These are phyloP conservation scores for Lyophyllum decastes DNA, from an alignment of 768 basidiomycete genomes.

Conservation along the genomic window DNA sequence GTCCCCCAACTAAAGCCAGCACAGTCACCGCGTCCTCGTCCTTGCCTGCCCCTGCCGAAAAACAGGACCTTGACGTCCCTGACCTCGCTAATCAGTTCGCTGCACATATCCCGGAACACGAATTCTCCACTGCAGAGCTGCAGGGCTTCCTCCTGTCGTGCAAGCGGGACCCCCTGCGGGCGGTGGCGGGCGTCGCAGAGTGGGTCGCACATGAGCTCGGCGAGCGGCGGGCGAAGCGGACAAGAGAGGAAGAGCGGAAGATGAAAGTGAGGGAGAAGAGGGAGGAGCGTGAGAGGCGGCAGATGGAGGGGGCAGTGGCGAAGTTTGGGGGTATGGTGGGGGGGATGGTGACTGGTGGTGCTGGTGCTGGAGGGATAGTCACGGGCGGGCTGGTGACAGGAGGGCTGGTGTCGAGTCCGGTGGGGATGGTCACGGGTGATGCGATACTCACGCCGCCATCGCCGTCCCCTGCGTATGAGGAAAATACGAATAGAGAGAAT, in stretches of 20 bases:
- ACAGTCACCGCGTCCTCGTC: neutral
- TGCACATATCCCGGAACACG: constrained; percentile 40
- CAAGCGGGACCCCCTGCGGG: constrained; percentile 39
- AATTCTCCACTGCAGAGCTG: constrained; percentile 61
- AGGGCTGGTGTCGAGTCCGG: neutral
- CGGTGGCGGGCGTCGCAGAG: constrained; percentile 29
- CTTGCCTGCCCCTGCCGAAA: constrained; percentile 1
- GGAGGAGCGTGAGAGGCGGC: constrained; percentile 23
- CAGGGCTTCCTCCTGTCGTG: constrained; percentile 57
- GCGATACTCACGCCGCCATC: constrained; percentile 1
- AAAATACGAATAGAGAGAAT: neutral
- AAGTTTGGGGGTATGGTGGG: constrained; percentile 19
- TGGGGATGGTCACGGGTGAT: neutral
- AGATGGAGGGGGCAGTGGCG: constrained; percentile 26
- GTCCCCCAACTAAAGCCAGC: neutral
- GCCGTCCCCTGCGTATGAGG: constrained; percentile 20
- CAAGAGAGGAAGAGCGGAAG: constrained; percentile 33
- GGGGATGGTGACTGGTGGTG: constrained; percentile 1
- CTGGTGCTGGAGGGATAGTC: constrained; percentile 5
- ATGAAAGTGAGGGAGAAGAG: constrained; percentile 24
- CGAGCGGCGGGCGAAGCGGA: constrained; percentile 33
- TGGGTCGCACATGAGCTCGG: constrained; percentile 45
- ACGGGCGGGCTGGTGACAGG: neutral
- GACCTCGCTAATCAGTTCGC: constrained; percentile 45
- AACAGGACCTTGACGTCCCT: constrained; percentile 22